Evolutionary conservation across 116 monocot species (phyloP), one percentile per base, ranked within the genome.

Genomic region (Thalassia testudinum): DNA sequence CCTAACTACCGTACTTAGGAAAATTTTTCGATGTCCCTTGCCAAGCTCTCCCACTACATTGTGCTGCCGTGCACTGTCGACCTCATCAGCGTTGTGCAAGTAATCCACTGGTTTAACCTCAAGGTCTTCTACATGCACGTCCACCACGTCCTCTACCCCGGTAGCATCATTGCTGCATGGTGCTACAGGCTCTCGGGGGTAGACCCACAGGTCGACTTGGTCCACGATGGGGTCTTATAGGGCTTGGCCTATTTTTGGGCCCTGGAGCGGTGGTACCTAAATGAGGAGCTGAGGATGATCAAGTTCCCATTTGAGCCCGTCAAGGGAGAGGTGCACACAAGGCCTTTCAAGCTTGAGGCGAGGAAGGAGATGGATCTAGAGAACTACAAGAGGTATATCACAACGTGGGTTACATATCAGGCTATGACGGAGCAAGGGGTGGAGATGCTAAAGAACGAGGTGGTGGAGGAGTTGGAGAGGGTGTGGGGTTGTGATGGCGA

Each of bases 361-460:
- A 64, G 57, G 72, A 61, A 26, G 53, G 40, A 30, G 38, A 83
- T 86, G 86, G 64, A 74, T 12, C 7, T 75, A 26, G 77, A 53
- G 22, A 60, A 15, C 24, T 74, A 43, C 40, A 20, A 82, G 52
- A 70, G 58, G 27, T 82, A 86, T 47, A 19, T 92, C 24, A 54
- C 54, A 59, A 86, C 92, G 16, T 86, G 82, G 92, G 82, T 86
- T 30, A 79, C 82, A 44, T 92, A 92, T 51, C 66, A 79, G 75
- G 86, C 92, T 63, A 86, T 83, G 7, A 66, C 49, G 42, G 75
- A 60, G 25, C 68, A 51, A 10, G 92, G 80, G 18, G 66, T 86
- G 54, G 82, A 92, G 61, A 66, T 92, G 56, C 25, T 92, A 53
- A 53, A 64, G 17, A 70, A 76, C n/a, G n/a, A n/a, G n/a, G n/a